phyloP scores from a whole-genome alignment of 2,329 filamentous ascomycete genomes.

The Bipolaris bicolor region DNA sequence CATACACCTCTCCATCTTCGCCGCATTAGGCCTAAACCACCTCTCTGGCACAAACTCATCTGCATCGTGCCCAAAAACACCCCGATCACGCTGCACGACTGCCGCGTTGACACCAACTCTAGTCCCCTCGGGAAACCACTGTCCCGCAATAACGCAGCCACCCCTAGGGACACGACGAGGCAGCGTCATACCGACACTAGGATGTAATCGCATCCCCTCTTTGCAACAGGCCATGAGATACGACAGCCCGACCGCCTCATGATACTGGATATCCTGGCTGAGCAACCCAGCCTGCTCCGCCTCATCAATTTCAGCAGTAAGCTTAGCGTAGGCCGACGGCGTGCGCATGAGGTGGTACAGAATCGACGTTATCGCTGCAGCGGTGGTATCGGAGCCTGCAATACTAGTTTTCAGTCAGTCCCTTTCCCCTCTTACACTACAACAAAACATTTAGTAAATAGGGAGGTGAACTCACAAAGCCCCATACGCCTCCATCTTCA shows the following conservation, averaged over 20 bases:
- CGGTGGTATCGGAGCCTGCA: conserved; percentile 62
- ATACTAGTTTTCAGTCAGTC: not conserved
- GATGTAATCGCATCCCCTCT: conserved; percentile 76
- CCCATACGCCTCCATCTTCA: conserved; percentile 9
- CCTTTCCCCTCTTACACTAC: too few relatives aligned
- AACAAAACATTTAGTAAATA: too few relatives aligned
- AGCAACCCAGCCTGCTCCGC: conserved; percentile 57
- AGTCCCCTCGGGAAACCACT: conserved; percentile 68
- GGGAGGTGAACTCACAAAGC: not conserved
- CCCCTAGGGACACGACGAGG: conserved; percentile 71
- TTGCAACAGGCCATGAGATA: conserved; percentile 79
- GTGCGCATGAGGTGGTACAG: conserved; percentile 75
- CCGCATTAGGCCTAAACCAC: conserved; percentile 61
- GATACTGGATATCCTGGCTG: conserved; percentile 51
- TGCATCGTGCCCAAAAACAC: conserved; percentile 70
- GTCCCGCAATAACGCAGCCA: conserved; percentile 67
- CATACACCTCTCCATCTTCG: conserved; percentile 64
- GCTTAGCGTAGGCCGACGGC: conserved; percentile 58
- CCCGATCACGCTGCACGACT: conserved; percentile 70
- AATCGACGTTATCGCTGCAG: conserved; percentile 70
- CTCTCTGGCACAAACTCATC: conserved; percentile 71
- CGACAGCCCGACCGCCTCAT: conserved; percentile 68
- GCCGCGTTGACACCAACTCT: conserved; percentile 75
- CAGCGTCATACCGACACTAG: conserved; percentile 71
- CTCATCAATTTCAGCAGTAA: conserved; percentile 67